These are phyloP conservation scores for Pyrus pyrifolia DNA, from an alignment of 306 rosid genomes.

Conservation along the genomic window DNA sequence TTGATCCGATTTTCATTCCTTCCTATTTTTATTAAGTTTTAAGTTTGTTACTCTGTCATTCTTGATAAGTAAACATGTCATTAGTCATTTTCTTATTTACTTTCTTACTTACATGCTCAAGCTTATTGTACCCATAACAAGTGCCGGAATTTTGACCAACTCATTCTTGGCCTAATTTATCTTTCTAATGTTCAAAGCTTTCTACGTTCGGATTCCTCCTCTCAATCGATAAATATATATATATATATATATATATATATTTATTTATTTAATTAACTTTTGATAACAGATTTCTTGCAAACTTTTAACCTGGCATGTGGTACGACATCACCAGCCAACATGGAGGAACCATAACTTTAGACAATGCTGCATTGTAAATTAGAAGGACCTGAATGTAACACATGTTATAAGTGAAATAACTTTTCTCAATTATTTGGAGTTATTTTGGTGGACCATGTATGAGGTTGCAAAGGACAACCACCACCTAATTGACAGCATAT, in stretches of 20 bases:
- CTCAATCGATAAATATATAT: no score
- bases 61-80: no score
- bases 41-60: no score
- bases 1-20: no score
- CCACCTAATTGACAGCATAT: conserved; percentile 11
- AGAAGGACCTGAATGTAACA: background rate
- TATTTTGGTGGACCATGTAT: background rate
- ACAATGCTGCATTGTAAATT: conserved; percentile 1
- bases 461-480: background rate
- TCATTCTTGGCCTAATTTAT: background rate
- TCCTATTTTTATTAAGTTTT: no score
- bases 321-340: background rate
- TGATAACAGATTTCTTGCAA: background rate
- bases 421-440: background rate
- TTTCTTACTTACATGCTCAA: background rate
- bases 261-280: background rate
- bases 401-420: background rate
- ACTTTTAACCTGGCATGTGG: background rate
- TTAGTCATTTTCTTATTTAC: no score
- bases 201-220: background rate
- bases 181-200: background rate
- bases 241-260: no score
- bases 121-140: background rate
- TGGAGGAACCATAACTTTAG: background rate
- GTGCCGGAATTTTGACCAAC: background rate